These are phyloP conservation scores for Eucalyptus coolabah DNA, from an alignment of 345 rosid species.

Conservation along the genomic window DNA sequence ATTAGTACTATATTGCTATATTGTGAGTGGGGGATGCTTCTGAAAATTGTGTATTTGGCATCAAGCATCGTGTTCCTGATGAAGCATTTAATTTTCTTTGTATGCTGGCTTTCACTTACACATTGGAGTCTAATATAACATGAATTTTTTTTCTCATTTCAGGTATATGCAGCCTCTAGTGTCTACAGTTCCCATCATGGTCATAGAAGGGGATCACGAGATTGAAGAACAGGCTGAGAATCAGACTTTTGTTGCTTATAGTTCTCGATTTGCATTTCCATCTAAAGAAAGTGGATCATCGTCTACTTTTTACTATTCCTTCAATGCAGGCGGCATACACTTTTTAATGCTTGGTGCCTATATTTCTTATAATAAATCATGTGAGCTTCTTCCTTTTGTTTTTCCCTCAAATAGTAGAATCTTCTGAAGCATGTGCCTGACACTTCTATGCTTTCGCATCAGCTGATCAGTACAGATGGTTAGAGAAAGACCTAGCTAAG, in stretches of 20 bases:
- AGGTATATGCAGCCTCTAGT: constrained; percentile 77
- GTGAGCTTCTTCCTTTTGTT: constrained; percentile 12
- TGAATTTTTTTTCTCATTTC: background rate
- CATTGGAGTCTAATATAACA: background rate
- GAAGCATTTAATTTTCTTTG: background rate
- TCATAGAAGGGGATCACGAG: constrained; percentile 87
- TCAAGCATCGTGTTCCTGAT: background rate
- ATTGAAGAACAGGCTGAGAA: constrained; percentile 62
- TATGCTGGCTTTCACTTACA: background rate
- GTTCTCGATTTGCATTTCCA: constrained; percentile 83
- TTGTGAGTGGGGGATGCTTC: background rate
- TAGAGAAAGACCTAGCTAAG: constrained; percentile 46
- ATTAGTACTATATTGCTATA: background rate
- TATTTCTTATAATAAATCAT: constrained; percentile 40
- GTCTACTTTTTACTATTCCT: constrained; percentile 72
- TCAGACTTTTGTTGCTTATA: constrained; percentile 58
- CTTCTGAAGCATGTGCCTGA: background rate
- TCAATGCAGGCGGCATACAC: constrained; percentile 91
- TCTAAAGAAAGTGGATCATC: constrained; percentile 58
- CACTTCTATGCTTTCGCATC: background rate
- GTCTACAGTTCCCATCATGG: constrained; percentile 73
- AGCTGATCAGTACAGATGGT: constrained; percentile 83
- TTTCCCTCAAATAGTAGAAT: background rate
- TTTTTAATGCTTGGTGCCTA: constrained; percentile 84
- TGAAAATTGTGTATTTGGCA: background rate